Conservation (phyloP, 129 eudicot species). For the Logfia minima region DNA sequence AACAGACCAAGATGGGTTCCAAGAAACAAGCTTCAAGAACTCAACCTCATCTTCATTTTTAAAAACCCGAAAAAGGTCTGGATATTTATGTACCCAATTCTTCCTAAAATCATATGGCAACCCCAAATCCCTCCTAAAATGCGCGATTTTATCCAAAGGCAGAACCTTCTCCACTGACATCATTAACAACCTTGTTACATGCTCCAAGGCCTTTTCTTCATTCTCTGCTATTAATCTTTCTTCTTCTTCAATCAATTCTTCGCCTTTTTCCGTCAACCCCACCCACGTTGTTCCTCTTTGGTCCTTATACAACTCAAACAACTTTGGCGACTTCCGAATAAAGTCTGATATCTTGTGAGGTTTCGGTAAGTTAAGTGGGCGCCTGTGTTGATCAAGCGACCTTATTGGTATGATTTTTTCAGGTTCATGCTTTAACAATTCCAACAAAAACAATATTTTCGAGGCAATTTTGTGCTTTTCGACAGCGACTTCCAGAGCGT, state of each 20-base stretch:
- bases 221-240: constrained; percentile 50
- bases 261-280: constrained; percentile 67
- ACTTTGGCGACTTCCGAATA: constrained; percentile 69
- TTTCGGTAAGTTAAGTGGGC: constrained; percentile 73
- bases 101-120: constrained; percentile 76
- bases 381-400: constrained; percentile 64
- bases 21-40: constrained; percentile 81
- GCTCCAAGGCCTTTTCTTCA: constrained; percentile 59
- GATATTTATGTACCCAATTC: constrained; percentile 54
- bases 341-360: constrained; percentile 85
- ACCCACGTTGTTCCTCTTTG: constrained; percentile 69
- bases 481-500: constrained; percentile 68
- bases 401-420: constrained; percentile 63
- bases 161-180: constrained; percentile 73
- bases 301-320: constrained; percentile 78
- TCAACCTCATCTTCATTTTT: constrained; percentile 66
- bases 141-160: constrained; percentile 46
- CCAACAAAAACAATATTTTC: constrained; percentile 62
- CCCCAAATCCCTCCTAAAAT: constrained; percentile 91
- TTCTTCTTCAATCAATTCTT: constrained; percentile 71
- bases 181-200: constrained; percentile 78
- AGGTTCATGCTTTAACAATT: constrained; percentile 60
- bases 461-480: constrained; percentile 76
- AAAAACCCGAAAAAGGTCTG: constrained; percentile 48
- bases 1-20: constrained; percentile 75